These are phyloP conservation scores for Fusarium agapanthi DNA, from an alignment of 2,329 filamentous ascomycete species.

Conservation along the genomic window DNA sequence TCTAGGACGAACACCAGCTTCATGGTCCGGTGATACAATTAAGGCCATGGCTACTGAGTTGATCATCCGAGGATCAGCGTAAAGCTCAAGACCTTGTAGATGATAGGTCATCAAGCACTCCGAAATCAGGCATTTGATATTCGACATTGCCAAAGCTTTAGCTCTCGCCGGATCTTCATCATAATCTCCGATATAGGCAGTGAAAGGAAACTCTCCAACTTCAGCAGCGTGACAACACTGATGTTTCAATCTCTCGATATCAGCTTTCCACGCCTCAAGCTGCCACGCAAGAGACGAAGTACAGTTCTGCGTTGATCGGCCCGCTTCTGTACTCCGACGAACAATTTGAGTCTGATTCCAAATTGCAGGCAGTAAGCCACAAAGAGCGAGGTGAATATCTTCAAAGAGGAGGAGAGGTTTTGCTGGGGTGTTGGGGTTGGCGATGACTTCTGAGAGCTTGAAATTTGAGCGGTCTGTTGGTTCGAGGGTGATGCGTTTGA, in stretches of 20 bases:
- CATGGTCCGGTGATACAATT: conserved; percentile 1
- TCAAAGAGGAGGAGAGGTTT: conserved; percentile 44
- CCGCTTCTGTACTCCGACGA: conserved; percentile 30
- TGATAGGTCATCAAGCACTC: conserved; percentile 50
- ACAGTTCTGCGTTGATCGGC: conserved; percentile 3
- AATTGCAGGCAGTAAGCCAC: conserved; percentile 44
- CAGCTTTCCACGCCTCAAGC: conserved; percentile 39
- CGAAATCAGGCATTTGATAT: conserved; percentile 45
- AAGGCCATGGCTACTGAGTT: conserved; percentile 38
- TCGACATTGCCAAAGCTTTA: conserved; percentile 34
- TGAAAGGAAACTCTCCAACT: conserved; percentile 28
- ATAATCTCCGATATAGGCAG: conserved; percentile 44
- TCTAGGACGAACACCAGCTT: conserved; percentile 22
- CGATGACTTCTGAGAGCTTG: conserved; percentile 44
- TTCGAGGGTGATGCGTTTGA: conserved; percentile 45
- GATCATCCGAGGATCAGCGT: conserved; percentile 46
- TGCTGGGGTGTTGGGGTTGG: conserved; percentile 40
- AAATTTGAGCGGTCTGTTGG: conserved; percentile 44
- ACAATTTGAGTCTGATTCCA: conserved; percentile 44
- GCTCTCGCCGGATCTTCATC: conserved; percentile 38
- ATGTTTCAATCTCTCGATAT: conserved; percentile 37
- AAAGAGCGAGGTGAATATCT: conserved; percentile 47
- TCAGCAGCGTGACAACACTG: conserved; percentile 23
- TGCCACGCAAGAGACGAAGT: conserved; percentile 37
- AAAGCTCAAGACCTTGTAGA: conserved; percentile 49